A percentile compares a stretch with the other conserved stretches of the same genome.
phyloP scores from a whole-genome alignment of 768 basidiomycete genomes.

The Xerocomus potaroensis region DNA sequence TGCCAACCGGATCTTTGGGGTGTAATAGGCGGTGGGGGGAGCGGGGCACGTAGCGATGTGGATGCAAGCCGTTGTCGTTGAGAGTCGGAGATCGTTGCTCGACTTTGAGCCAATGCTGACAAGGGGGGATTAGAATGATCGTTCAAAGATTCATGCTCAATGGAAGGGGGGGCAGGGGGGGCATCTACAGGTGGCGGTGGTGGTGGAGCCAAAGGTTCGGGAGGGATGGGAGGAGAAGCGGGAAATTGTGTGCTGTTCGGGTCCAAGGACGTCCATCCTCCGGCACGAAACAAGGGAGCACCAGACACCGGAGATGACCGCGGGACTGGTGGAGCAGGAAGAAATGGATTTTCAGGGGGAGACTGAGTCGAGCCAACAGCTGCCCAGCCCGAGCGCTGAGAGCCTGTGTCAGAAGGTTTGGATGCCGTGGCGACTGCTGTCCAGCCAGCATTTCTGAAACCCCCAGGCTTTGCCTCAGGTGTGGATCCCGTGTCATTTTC shows the following conservation, averaged over 20 bases:
- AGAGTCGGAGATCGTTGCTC: conserved; percentile 4
- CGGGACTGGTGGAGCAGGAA: conserved; percentile 14
- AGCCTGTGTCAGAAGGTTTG: conserved; percentile 9
- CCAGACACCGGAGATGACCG: conserved; percentile 15
- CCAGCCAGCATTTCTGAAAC: conserved; percentile 49
- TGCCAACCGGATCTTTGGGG: conserved; percentile 49
- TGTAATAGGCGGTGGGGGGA: conserved; percentile 18
- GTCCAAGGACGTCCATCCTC: conserved; percentile 67
- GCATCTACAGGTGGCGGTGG: conserved; percentile 16
- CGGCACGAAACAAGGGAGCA: conserved; percentile 52
- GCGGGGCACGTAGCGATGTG: conserved; percentile 10
- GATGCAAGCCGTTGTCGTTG: conserved; percentile 7
- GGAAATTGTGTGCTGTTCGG: conserved; percentile 35
- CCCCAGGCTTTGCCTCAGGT: conserved; percentile 20
- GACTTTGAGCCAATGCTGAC: conserved; percentile 4
- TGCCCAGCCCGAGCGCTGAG: conserved; percentile 15
- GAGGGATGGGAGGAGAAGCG: conserved; percentile 21
- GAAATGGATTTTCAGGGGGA: conserved; percentile 9
- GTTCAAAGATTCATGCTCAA: conserved; percentile 11
- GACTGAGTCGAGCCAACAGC: conserved; percentile 14
- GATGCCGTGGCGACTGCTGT: conserved; percentile 30
- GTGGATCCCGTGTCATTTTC: conserved; percentile 15
- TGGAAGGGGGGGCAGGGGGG: neutral
- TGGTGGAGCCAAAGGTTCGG: conserved; percentile 10
- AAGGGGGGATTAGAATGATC: conserved; percentile 9